A percentile compares a stretch with the other conserved stretches of the same genome.
phyloP scores from a whole-genome alignment of 1,284 basidiomycete genomes.

The Pyrrhoderma lamaoense region DNA sequence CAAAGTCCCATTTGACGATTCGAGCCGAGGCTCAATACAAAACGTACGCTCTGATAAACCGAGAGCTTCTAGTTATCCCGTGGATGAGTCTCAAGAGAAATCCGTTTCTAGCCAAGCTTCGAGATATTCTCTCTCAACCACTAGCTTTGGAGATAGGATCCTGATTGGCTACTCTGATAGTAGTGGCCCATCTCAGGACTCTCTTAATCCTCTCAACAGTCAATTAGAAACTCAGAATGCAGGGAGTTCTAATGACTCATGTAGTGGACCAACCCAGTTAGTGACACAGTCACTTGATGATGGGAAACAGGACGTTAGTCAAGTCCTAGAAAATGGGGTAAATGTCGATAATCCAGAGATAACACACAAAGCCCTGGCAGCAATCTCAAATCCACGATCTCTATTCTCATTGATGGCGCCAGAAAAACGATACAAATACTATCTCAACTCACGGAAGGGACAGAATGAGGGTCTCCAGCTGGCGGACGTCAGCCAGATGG shows the following conservation, averaged over 20 bases:
- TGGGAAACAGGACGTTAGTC: neutral
- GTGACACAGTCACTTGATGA: slow-evolving; percentile 4
- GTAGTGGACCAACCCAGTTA: slow-evolving; percentile 1
- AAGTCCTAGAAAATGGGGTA: too few species aligned
- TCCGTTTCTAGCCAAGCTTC: too few species aligned
- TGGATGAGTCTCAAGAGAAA: too few species aligned
- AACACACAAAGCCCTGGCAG: neutral
- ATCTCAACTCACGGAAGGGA: neutral
- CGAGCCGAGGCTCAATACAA: too few species aligned
- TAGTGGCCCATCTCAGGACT: slow-evolving; percentile 11
- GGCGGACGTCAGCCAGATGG: slow-evolving; percentile 3
- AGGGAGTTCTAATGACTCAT: neutral
- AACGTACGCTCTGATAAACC: too few species aligned
- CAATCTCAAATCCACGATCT: neutral
- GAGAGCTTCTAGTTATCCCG: too few species aligned
- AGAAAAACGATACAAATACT: slow-evolving; percentile 14
- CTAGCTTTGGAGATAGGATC: neutral
- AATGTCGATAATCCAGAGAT: neutral
- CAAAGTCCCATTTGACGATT: too few species aligned
- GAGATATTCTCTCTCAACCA: too few species aligned
- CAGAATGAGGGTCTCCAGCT: neutral
- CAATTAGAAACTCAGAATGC: slow-evolving; percentile 6
- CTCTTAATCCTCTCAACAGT: slow-evolving; percentile 3
- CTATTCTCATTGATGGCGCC: slow-evolving; percentile 8
- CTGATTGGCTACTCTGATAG: slow-evolving; percentile 14